Evolutionary conservation across 805 yeast species (phyloP), one percentile per base, ranked within the genome.

Genomic region (Wickerhamiella qilinensis): DNA sequence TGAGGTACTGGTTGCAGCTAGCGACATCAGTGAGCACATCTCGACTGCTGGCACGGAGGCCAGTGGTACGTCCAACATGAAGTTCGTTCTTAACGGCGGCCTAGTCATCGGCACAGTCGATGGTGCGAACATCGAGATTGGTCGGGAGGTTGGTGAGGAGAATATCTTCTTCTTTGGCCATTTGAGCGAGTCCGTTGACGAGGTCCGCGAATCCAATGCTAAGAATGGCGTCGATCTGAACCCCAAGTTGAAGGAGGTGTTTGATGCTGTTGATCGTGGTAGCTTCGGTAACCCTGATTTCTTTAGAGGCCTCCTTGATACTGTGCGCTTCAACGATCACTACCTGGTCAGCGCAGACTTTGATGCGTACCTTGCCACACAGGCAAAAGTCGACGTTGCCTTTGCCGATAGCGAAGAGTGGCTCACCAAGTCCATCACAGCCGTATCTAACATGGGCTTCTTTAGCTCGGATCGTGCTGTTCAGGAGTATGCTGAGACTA

Each of bases 31-130:
- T 35, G 91, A 85, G 63, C 96, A 85, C 62, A 85, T 85, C 48
- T 85, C 95, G 12, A 85, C 96, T 32, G 96, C 96, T 7, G 96
- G 96, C 50, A 85, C 96, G 21, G 96, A 85, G 58, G 96, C 94
- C 18, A 79, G 93, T 1, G 96, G 96, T 55, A 85, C 96, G 25
- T 81, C 93, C 27, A 85, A 85, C 64, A 85, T 85, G 96, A 85
- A 85, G 63, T 85, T 85, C 56, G 94, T 84, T 19, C 65, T 85
- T 61, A 85, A 84, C 54, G 96, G 95, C 60, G 96, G 96, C 37
- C 69, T 85, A 46, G 81, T 85, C 49, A 77, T 85, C 46, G 96
- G 96, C 57, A 86, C 96, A 11, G 94, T 85, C 47, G 96, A 85
- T 55, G 96, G 96, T 55, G 96, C 96, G 46, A 85, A 86, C 54